Conservation (phyloP, 345 rosid genomes). For the Salix purpurea region DNA sequence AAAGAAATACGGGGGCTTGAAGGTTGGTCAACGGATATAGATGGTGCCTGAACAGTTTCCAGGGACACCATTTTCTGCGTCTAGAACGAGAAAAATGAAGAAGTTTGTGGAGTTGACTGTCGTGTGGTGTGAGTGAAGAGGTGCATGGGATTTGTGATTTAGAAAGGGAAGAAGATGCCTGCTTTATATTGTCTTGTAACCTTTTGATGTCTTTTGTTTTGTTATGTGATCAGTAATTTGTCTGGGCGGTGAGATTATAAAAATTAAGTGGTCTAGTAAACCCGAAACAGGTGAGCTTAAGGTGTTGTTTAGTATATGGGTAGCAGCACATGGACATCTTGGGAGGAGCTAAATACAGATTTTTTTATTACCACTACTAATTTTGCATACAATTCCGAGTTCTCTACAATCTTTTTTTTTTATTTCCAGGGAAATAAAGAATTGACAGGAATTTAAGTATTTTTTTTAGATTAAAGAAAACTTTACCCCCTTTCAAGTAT, state of each 20-base stretch:
- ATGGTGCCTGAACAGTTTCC: conserved; percentile 37
- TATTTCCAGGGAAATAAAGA: neutral
- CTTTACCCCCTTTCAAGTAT: no score
- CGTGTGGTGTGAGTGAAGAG: conserved; percentile 3
- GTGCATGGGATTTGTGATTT: conserved; percentile 22
- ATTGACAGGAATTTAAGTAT: neutral
- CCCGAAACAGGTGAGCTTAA: conserved; percentile 34
- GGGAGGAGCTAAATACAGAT: conserved; percentile 13
- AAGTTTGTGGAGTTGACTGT: neutral
- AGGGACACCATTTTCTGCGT: conserved; percentile 44
- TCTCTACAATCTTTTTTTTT: neutral
- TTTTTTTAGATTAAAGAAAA: no score
- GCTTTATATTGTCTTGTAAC: neutral
- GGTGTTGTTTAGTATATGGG: conserved; percentile 33
- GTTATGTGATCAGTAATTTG: conserved; percentile 17
- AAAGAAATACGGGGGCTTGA: conserved; percentile 78
- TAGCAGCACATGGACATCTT: conserved; percentile 44
- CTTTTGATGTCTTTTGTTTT: conserved; percentile 12
- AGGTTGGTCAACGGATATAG: conserved; percentile 36
- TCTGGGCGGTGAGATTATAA: conserved; percentile 40
- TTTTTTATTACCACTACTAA: neutral
- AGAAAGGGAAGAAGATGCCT: conserved; percentile 21
- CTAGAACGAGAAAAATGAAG: conserved; percentile 1
- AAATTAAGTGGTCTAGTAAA: conserved; percentile 28
- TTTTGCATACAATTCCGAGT: neutral